These are phyloP conservation scores for Capronia coronata DNA, from an alignment of 2,329 filamentous ascomycete genomes.

Conservation along the genomic window DNA sequence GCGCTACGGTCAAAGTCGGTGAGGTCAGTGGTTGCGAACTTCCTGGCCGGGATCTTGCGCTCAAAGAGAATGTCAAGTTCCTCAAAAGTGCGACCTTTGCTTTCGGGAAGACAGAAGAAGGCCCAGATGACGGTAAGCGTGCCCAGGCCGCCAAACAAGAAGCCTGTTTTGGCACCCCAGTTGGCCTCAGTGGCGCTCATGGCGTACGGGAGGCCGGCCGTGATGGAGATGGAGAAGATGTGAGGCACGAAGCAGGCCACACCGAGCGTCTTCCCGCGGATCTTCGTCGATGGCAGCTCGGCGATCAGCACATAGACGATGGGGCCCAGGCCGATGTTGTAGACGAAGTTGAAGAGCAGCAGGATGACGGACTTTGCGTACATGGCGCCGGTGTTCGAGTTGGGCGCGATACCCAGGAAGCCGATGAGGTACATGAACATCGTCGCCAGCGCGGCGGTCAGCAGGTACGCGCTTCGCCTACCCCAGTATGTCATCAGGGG, in stretches of 20 bases:
- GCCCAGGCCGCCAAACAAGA: slow-evolving; percentile 34
- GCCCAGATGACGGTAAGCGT: slow-evolving; percentile 33
- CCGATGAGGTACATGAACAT: neutral
- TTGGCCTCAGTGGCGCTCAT: slow-evolving; percentile 36
- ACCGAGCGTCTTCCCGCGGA: neutral
- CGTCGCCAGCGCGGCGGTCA: neutral
- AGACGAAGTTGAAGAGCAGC: neutral
- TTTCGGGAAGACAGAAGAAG: slow-evolving; percentile 34
- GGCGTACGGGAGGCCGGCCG: slow-evolving; percentile 30
- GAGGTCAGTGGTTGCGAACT: too few species aligned
- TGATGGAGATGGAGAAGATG: slow-evolving; percentile 36
- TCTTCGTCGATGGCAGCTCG: neutral
- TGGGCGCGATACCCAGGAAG: neutral
- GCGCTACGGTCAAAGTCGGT: too few species aligned
- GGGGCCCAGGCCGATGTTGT: neutral
- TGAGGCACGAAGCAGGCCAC: neutral
- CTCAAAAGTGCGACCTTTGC: slow-evolving; percentile 14
- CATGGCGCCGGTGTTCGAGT: neutral
- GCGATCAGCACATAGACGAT: neutral
- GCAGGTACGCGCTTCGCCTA: neutral
- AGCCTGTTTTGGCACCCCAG: slow-evolving; percentile 32
- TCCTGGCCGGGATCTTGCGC: slow-evolving; percentile 8
- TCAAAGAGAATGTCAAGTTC: slow-evolving; percentile 17
- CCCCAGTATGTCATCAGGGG: neutral
- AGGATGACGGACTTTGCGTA: neutral